Base-by-base conservation (phyloP, 2,329 filamentous ascomycete genomes). In the Aspergillus sp. region DNA sequence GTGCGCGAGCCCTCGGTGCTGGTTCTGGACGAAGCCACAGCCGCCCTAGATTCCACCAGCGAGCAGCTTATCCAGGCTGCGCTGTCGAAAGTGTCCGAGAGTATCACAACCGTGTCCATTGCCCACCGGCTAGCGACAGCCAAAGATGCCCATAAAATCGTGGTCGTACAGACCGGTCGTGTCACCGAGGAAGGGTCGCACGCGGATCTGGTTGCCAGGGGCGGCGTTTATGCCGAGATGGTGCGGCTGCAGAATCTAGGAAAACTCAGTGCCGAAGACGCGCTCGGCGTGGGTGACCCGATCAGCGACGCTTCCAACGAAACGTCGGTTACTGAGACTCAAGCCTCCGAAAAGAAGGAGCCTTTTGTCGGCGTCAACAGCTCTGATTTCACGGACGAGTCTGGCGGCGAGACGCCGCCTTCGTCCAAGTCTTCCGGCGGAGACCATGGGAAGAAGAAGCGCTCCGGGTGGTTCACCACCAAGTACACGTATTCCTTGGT, bases 1-100 rank as follows among this genome's bases (percentile, higher is more conserved):
- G 82, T 93, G 15, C 86, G 80, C 7, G 80, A 93, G 48, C 86
- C 86, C 0, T 85, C 82, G 61, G 68, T 94, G 49, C 70, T 95
- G 3, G 49, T 61, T 11, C 42, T 61, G 3, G 57, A 61, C 30
- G 57, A 61, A 37, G 57, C 57, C 2, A 60, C 57, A 1, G 53
- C 57, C 4, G 48, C 57, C 5, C 41, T 61, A 17, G 57, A 60
- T 36, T 58, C 58, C 7, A 48, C 45, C 1, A 57, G 50, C 22
- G 57, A 61, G 35, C 44, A 48, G 15, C 42, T 56, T 10, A 57
- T 61, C 22, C 55, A 59, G 39, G 44, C 45, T 8, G 51, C 57
- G 1, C 32, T 61, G 27, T 37, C 41, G 15, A 53, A 47, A 28
- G 43, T 54, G 4, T 49, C 52, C 7, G 42, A 43, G 15, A 43